Evolutionary conservation across 192 early-diverging fungal genomes (phyloP), one percentile per base, ranked within the genome.

Genomic region (Entomortierella beljakovae): DNA sequence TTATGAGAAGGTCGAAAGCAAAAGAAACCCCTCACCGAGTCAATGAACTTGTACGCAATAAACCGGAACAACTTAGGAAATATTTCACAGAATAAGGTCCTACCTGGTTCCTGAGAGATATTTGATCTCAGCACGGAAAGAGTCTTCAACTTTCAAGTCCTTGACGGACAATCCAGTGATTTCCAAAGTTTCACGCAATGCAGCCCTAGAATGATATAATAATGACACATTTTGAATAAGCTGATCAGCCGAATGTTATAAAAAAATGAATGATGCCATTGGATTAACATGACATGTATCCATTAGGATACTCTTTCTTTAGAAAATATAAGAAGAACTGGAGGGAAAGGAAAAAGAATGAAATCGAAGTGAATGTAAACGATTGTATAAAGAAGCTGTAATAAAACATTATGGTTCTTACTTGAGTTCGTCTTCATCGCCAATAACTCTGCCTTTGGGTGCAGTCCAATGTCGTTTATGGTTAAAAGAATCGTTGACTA

Each of bases 391-490:
- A 11, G 64, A 26, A 26, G 28, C n/a, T n/a, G 10, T 43, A 43
- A 18, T 43, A 18, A 11, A 43, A 43, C 42, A 43, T 43, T n/a
- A 38, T 52, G 6, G 31, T 33, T 33, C 89, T 84, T 92, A 95
- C 94, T 92, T 91, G 73, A 89, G 70, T 76, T 93, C 92, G 82
- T 94, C 91, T 84, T 96, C 94, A 64, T 88, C 80, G 23, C 92
- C 93, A 68, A 94, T 87, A 34, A 89, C 83, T 64, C 85, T 84
- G 61, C 93, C 93, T 80, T 95, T 95, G 33, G 94, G 94, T 61
- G 91, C 89, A 42, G 86, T 88, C 94, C 94, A 96, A 80, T 94
- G 90, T 67, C 88, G 84, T 69, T 93, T 92, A 76, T 93, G 88
- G 59, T 90, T 81, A 64, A 89, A 93, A 56, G 92, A 88, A 83